Evolutionary conservation across 208 protist species (phyloP).

Genomic region (Porcisia deanei): DNA sequence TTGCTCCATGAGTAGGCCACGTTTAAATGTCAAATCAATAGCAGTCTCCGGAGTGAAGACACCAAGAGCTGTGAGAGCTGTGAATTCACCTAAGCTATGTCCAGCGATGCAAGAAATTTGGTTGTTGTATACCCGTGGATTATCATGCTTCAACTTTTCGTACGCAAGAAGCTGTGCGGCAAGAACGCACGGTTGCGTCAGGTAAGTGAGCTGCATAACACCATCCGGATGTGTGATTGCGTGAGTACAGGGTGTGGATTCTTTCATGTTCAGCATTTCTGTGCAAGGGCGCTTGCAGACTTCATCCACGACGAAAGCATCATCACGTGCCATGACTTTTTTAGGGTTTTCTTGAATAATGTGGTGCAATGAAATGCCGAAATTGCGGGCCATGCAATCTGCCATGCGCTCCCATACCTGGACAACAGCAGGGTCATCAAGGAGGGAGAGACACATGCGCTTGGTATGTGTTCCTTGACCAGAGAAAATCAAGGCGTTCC

Average conservation of each 20-base stretch:
- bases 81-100: constrained; percentile 91
- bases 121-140: constrained; percentile 8
- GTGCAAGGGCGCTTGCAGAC: constrained; percentile 45
- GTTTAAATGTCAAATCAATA: constrained; percentile 73
- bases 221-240: constrained; percentile 54
- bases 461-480: constrained; percentile 81
- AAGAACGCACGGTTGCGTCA: constrained; percentile 84
- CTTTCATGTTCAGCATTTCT: constrained; percentile 44
- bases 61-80: constrained; percentile 66
- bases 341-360: constrained; percentile 79
- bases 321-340: constrained; percentile 38
- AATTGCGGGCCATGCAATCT: constrained; percentile 71
- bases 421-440: constrained; percentile 37
- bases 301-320: constrained; percentile 51
- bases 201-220: constrained; percentile 73
- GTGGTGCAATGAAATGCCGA: constrained; percentile 69
- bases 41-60: constrained; percentile 75
- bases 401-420: constrained; percentile 75
- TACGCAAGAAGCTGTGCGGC: constrained; percentile 69
- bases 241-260: constrained; percentile 43
- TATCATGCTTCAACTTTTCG: constrained; percentile 30
- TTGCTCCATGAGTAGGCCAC: constrained; percentile 85
- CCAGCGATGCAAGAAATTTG: constrained; percentile 51
- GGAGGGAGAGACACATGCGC: constrained; percentile 72
- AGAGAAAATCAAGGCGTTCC: constrained; percentile 72